A percentile compares a stretch with the other conserved stretches of the same genome.
Evolutionary conservation across 257 asterid species (phyloP).

Genomic region (Solanum tarapatanum): DNA sequence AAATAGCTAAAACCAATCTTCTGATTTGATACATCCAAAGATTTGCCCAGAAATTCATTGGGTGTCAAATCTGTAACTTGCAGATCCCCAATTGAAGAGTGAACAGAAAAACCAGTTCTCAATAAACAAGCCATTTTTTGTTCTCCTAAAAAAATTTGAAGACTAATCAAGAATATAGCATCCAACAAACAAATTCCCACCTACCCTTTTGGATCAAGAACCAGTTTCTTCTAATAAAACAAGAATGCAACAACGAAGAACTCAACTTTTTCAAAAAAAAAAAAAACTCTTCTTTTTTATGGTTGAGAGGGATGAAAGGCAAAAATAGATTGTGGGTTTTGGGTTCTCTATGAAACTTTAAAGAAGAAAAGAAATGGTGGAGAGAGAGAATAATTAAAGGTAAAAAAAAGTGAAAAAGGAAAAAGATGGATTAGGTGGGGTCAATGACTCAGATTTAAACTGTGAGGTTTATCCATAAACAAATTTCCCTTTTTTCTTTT

Average conservation of each 20-base stretch:
- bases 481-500: not conserved
- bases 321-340: conserved; percentile 10
- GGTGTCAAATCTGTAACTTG: conserved; percentile 41
- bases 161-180: conserved; percentile 12
- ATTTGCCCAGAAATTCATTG: conserved; percentile 30
- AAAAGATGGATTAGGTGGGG: conserved; percentile 24
- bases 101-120: conserved; percentile 42
- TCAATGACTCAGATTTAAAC: conserved; percentile 5
- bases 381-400: not conserved
- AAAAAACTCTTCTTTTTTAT: not conserved
- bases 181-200: conserved; percentile 12
- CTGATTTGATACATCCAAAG: conserved; percentile 29
- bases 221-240: conserved; percentile 2
- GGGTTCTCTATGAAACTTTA: conserved; percentile 4
- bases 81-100: conserved; percentile 27
- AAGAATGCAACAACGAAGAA: not conserved
- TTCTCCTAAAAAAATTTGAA: not conserved
- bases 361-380: not conserved
- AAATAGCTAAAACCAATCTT: conserved; percentile 16
- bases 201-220: conserved; percentile 17
- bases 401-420: not conserved
- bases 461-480: conserved; percentile 29
- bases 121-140: conserved; percentile 48
- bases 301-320: not conserved
- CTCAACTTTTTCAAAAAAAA: not conserved